Percentiles rank a stretch among this genome's conserved stretches.
Conservation (phyloP, 805 yeast species). For the Danielia oregonensis region DNA sequence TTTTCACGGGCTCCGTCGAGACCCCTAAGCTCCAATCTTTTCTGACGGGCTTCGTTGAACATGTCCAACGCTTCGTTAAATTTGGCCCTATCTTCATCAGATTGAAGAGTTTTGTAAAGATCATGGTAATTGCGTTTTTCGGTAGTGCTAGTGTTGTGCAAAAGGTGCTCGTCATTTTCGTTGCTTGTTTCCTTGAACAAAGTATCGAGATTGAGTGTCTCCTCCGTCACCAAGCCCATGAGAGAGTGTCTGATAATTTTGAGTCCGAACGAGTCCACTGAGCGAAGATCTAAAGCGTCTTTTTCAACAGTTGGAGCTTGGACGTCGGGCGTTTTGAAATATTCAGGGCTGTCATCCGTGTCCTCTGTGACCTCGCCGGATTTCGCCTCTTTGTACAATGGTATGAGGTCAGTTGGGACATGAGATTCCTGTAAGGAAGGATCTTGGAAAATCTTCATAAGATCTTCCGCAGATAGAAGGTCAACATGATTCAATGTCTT, state of each 20-base stretch:
- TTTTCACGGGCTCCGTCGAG: conserved; percentile 81
- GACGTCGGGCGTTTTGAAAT: conserved; percentile 28
- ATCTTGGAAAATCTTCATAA: conserved; percentile 32
- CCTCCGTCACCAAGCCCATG: conserved; percentile 32
- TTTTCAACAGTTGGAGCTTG: conserved; percentile 47
- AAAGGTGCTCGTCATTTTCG: conserved; percentile 23
- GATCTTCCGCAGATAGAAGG: conserved; percentile 46
- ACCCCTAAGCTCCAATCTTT: conserved; percentile 70
- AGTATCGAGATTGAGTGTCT: conserved; percentile 19
- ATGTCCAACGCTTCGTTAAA: conserved; percentile 68
- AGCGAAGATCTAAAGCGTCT: conserved; percentile 48
- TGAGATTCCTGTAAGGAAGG: conserved; percentile 22
- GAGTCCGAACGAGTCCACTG: conserved; percentile 77
- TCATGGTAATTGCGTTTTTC: conserved; percentile 62
- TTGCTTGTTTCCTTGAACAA: conserved; percentile 26
- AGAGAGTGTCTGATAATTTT: conserved; percentile 75
- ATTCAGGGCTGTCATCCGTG: conserved; percentile 15
- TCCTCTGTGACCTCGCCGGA: not conserved
- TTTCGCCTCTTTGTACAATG: conserved; percentile 26
- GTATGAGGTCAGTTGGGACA: conserved; percentile 32
- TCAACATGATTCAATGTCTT: conserved; percentile 47
- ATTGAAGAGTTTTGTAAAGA: conserved; percentile 50
- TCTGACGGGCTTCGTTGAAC: conserved; percentile 74
- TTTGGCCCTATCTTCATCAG: conserved; percentile 37
- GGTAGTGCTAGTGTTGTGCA: conserved; percentile 29